These are phyloP conservation scores for Hygrocybe punicea DNA, from an alignment of 768 basidiomycete genomes.

Conservation along the genomic window DNA sequence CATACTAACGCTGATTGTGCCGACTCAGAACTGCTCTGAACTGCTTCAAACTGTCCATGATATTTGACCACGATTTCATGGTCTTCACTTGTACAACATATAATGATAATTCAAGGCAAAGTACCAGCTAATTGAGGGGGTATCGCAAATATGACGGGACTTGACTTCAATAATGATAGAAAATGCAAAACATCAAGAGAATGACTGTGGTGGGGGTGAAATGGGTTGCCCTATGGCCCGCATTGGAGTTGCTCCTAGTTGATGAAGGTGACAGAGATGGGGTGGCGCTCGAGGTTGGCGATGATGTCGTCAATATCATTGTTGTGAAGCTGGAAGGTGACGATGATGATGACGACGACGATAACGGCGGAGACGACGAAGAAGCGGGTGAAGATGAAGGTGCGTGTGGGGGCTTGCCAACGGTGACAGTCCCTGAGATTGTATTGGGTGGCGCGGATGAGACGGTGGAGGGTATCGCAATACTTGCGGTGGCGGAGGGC, in stretches of 20 bases:
- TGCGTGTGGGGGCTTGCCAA: slow-evolving; percentile 14
- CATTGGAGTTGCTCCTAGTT: neutral
- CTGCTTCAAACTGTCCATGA: too few relatives aligned
- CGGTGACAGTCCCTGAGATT: slow-evolving; percentile 35
- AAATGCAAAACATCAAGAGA: neutral
- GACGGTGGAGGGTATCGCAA: slow-evolving; percentile 42
- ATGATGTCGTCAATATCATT: neutral
- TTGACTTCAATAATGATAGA: neutral
- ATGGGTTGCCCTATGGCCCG: neutral
- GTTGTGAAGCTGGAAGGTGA: neutral
- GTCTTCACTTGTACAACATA: too few relatives aligned
- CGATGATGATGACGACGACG: slow-evolving; percentile 6
- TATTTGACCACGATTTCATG: too few relatives aligned
- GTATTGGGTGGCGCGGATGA: slow-evolving; percentile 41
- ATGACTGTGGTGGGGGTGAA: neutral
- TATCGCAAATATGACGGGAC: neutral
- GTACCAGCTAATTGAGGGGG: neutral
- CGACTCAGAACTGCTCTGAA: too few relatives aligned
- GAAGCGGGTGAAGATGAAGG: slow-evolving; percentile 15
- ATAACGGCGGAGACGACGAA: slow-evolving; percentile 5
- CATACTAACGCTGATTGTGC: too few relatives aligned
- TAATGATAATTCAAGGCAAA: too few relatives aligned
- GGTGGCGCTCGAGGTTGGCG: neutral
- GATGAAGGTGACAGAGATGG: neutral
- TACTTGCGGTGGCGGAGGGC: slow-evolving; percentile 45